Percentiles rank a stretch among this genome's conserved stretches.
Evolutionary conservation across 352 stramenopile species (phyloP).

Genomic region (Phytophthora nicotianae): DNA sequence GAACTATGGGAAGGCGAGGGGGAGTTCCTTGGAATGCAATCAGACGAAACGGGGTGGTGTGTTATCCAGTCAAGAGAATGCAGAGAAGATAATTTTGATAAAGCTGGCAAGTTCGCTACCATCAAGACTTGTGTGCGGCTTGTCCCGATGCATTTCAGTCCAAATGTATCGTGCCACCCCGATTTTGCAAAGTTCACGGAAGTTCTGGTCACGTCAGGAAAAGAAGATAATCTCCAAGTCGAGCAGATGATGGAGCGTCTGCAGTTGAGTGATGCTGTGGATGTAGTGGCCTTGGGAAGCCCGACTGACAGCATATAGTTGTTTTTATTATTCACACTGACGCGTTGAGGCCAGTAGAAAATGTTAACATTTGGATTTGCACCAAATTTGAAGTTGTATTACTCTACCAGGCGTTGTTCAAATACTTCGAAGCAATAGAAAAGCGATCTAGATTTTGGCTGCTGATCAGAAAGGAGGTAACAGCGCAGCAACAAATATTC

Average conservation of each 20-base stretch:
- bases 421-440: no score
- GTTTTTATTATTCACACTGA: no score
- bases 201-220: slow-evolving; percentile 29
- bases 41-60: slow-evolving; percentile 32
- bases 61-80: slow-evolving; percentile 9
- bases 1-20: slow-evolving; percentile 48
- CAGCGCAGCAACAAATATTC: no score
- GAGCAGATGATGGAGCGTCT: slow-evolving; percentile 32
- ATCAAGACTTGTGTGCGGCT: slow-evolving; percentile 31
- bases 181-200: slow-evolving; percentile 28
- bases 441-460: no score
- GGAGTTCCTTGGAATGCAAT: slow-evolving; percentile 24
- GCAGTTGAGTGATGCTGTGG: slow-evolving; percentile 11
- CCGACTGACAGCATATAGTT: no score
- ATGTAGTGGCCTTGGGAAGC: background rate
- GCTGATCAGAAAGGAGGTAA: no score
- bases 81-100: background rate
- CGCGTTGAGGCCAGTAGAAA: no score
- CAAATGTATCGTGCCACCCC: background rate
- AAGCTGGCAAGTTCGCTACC: background rate
- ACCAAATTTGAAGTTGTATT: no score
- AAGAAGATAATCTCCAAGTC: slow-evolving; percentile 30
- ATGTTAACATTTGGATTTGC: no score
- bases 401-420: no score
- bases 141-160: slow-evolving; percentile 29